These are phyloP conservation scores for Limnomonas spitsbergensis DNA, from an alignment of 139 green algal species.

Conservation along the genomic window DNA sequence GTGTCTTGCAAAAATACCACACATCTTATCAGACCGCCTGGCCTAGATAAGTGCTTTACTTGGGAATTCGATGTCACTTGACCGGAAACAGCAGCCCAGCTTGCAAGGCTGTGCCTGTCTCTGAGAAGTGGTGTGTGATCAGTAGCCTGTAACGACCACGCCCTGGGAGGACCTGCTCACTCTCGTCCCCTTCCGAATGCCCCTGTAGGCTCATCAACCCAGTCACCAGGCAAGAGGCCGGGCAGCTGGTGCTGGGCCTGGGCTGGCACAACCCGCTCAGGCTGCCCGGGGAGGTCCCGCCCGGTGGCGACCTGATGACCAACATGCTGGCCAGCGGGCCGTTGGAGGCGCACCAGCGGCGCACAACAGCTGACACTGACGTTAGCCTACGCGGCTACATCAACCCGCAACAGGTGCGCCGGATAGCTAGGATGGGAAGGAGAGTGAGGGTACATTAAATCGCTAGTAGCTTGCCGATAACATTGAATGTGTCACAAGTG, in stretches of 20 bases:
- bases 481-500: no score
- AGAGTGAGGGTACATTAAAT: no score
- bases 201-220: conserved; percentile 43
- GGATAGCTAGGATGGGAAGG: no score
- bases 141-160: neutral
- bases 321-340: neutral
- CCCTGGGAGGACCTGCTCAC: neutral
- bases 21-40: no score
- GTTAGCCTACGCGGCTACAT: neutral
- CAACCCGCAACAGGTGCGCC: conserved; percentile 1
- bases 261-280: conserved; percentile 46
- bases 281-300: conserved; percentile 23
- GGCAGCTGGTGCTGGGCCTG: conserved; percentile 34
- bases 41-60: no score
- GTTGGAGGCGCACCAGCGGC: neutral
- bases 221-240: conserved; percentile 31
- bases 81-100: no score
- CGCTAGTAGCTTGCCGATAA: no score
- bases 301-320: neutral
- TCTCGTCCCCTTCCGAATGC: neutral
- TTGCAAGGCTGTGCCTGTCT: neutral
- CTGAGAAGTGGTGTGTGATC: neutral
- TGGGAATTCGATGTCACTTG: no score
- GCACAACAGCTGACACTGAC: neutral
- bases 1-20: no score